A percentile compares a stretch with the other conserved stretches of the same genome.
These are phyloP conservation scores for Pseudogymnoascus sp. DNA, from an alignment of 2,329 filamentous ascomycete species.

Conservation along the genomic window DNA sequence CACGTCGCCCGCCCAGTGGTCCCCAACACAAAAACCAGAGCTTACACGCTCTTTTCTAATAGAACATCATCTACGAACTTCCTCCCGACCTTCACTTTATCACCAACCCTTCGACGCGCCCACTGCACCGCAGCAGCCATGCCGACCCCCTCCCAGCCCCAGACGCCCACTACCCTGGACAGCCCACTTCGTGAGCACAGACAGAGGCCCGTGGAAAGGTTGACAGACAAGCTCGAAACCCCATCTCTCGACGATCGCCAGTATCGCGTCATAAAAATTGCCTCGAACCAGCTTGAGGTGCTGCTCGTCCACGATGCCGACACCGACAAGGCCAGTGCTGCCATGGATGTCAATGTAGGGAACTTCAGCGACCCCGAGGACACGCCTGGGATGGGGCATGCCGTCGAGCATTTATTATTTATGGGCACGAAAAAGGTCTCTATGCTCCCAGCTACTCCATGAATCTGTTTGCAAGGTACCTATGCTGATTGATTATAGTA, in stretches of 20 bases:
- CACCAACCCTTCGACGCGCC: neutral
- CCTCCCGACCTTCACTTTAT: neutral
- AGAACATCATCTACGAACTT: conserved; percentile 4
- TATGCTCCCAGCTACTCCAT: neutral
- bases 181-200: conserved; percentile 27
- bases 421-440: conserved; percentile 92
- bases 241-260: conserved; percentile 77
- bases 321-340: conserved; percentile 93
- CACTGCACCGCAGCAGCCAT: conserved; percentile 16
- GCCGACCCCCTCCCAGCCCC: conserved; percentile 27
- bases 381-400: conserved; percentile 92
- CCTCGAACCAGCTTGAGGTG: conserved; percentile 81
- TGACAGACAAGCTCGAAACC: conserved; percentile 71
- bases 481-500: conserved; percentile 45
- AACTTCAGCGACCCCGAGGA: conserved; percentile 87
- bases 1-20: neutral
- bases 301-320: conserved; percentile 88
- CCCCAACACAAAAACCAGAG: neutral
- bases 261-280: conserved; percentile 78
- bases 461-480: neutral
- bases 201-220: conserved; percentile 26
- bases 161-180: conserved; percentile 23
- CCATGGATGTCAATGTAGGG: conserved; percentile 91
- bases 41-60: conserved; percentile 6
- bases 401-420: conserved; percentile 84